Evolutionary conservation across 345 rosid genomes (phyloP).

Genomic region (Noccaea caerulescens): DNA sequence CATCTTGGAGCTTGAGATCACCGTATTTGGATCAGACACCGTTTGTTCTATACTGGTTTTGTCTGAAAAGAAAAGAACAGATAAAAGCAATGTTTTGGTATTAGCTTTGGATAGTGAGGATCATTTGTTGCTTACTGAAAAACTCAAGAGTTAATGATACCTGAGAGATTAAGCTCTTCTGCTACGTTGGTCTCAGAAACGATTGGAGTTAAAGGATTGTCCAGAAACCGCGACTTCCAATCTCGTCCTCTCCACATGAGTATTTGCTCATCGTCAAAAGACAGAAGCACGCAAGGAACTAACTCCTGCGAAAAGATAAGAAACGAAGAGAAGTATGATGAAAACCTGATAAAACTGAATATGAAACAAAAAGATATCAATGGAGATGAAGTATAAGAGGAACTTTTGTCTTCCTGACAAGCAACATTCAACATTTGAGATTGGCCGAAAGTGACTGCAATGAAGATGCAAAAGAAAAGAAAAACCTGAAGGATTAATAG

Average conservation of each 20-base stretch:
- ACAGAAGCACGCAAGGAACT: conserved; percentile 88
- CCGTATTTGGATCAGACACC: conserved; percentile 35
- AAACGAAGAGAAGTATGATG: not conserved
- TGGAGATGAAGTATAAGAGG: no score
- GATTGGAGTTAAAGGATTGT: conserved; percentile 44
- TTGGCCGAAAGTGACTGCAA: not conserved
- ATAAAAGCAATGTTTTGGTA: not conserved
- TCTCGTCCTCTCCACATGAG: conserved; percentile 89
- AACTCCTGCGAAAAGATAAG: conserved; percentile 56
- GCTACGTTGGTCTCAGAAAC: conserved; percentile 42
- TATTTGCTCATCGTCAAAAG: conserved; percentile 89
- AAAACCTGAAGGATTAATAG: conserved; percentile 10
- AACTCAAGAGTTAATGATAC: conserved; percentile 30
- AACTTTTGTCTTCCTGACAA: not conserved
- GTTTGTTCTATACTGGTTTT: conserved; percentile 19
- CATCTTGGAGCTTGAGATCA: conserved; percentile 80
- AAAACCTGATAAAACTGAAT: not conserved
- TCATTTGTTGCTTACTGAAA: conserved; percentile 3
- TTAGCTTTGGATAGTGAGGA: not conserved
- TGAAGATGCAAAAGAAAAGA: conserved; percentile 1
- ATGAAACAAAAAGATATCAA: not conserved
- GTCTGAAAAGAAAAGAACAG: conserved; percentile 29
- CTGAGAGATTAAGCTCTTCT: conserved; percentile 45
- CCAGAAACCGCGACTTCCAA: conserved; percentile 73
- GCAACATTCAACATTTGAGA: not conserved